Evolutionary conservation across 345 rosid genomes (phyloP), one percentile per base, ranked within the genome.

Genomic region (Pugionium dolabratum): DNA sequence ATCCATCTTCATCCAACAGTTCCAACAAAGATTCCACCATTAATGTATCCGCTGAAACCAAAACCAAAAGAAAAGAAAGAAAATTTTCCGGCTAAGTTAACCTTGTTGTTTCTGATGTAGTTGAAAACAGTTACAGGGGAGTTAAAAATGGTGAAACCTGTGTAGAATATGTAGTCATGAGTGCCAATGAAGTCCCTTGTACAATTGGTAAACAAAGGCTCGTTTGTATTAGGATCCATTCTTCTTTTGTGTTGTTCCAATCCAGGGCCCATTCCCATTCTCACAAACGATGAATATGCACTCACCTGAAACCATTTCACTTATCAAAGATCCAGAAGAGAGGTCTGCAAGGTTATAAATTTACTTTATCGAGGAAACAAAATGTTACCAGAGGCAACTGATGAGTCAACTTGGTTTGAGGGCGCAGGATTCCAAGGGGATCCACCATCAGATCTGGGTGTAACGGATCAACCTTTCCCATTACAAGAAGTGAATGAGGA

Each of bases 111-210:
- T 34, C 25, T 57, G 66, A 18, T 18, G 18, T 18, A 48, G 32
- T 28, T 69, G 37, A n/a, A 57, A 35, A 28, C 5, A 18, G 18
- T 8, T 25, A 52, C 60, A 61, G 60, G 36, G 62, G 63, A 31
- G 33, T 40, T 1, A 3, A 64, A 64, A 11, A 39, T 7, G 9
- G 43, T 3, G 7, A 34, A 59, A 94, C 99, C 97, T 63, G 99
- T 88, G 83, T 88, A 91, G 70, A 91, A 91, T 82, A 94, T 91
- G 79, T 94, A 91, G 78, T 94, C 99, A 26, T 82, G 80, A 10
- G 99, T 85, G 80, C 96, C 96, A 4, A 87, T 81, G 49, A 91
- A 94, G 74, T 94, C 99, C 73, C 95, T 84, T 8, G 97, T 94
- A 83, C 93, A 94, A 69, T 91, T 86, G 32, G 97, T 91, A 79